Evolutionary conservation across 139 green algal species (phyloP).

Genomic region (Spirogloea muscicola): DNA sequence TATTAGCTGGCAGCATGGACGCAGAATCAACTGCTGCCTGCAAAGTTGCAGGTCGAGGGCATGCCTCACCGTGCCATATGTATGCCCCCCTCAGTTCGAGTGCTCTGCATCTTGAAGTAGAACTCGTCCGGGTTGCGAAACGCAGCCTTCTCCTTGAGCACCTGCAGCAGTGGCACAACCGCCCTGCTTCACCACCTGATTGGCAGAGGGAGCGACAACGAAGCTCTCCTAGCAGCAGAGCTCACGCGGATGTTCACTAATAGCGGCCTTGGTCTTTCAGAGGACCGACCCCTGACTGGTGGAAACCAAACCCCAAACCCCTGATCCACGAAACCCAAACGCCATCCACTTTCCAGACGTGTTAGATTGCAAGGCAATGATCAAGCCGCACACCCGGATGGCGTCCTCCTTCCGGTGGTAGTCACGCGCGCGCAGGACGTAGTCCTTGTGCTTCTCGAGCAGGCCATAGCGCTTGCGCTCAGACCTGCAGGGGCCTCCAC

Average conservation of each 20-base stretch:
- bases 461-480: conserved; percentile 68
- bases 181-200: too few species aligned
- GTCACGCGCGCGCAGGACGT: conserved; percentile 80
- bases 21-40: neutral
- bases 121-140: conserved; percentile 97
- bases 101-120: conserved; percentile 95
- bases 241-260: too few species aligned
- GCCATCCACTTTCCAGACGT: too few species aligned
- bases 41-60: neutral
- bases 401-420: conserved; percentile 90
- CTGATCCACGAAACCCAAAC: too few species aligned
- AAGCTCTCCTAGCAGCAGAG: too few species aligned
- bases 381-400: conserved; percentile 72
- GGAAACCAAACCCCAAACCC: too few species aligned
- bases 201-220: too few species aligned
- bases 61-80: conserved; percentile 51
- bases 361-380: too few species aligned
- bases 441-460: conserved; percentile 98
- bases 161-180: conserved; percentile 59
- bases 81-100: conserved; percentile 74
- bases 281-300: too few species aligned
- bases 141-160: conserved; percentile 81
- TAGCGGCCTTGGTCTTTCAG: too few species aligned
- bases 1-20: neutral
- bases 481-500: conserved; percentile 20